Evolutionary conservation across 257 asterid species (phyloP).

Genomic region (Capsicum rhomboideum): DNA sequence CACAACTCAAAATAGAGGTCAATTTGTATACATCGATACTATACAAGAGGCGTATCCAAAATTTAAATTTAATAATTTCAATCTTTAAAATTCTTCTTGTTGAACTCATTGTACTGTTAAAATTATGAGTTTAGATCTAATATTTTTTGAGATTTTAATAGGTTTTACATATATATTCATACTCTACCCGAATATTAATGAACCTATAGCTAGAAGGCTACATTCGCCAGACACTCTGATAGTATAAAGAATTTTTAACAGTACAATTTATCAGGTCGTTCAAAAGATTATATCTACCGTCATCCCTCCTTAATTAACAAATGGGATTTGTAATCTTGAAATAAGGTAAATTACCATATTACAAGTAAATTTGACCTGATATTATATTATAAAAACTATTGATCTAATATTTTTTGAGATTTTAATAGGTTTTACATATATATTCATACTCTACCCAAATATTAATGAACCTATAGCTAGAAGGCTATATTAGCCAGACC

Average conservation of each 20-base stretch:
- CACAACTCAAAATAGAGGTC: neutral
- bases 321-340: neutral
- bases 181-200: neutral
- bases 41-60: neutral
- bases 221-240: neutral
- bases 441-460: neutral
- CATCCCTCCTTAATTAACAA: neutral
- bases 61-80: neutral
- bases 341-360: neutral
- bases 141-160: neutral
- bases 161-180: neutral
- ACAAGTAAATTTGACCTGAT: neutral
- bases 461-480: neutral
- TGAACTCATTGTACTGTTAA: neutral
- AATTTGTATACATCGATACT: neutral
- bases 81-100: neutral
- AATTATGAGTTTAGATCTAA: neutral
- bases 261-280: neutral
- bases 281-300: neutral
- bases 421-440: neutral
- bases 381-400: neutral
- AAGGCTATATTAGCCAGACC: neutral
- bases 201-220: neutral
- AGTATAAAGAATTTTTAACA: neutral
- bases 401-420: neutral